phyloP scores from a whole-genome alignment of 768 basidiomycete species.

The Mrakia frigida region DNA sequence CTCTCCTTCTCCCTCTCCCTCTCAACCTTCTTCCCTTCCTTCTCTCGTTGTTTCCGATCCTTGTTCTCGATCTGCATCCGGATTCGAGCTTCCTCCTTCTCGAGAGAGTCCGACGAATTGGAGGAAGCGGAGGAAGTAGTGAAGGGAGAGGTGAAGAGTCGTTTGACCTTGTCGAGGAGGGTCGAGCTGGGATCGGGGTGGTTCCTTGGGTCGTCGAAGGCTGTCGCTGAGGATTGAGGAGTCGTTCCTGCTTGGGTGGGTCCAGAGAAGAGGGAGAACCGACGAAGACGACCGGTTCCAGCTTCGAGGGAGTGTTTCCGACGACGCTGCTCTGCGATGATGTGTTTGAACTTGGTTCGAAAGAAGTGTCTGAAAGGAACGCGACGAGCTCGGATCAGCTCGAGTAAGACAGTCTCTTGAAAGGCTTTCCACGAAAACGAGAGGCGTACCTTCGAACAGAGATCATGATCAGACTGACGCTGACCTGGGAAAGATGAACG shows the following conservation, averaged over 20 bases:
- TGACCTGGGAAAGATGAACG: constrained; percentile 53
- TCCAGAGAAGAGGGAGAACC: constrained; percentile 31
- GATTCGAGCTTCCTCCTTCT: constrained; percentile 45
- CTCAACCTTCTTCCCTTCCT: constrained; percentile 22
- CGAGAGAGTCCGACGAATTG: constrained; percentile 51
- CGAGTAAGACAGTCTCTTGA: no score
- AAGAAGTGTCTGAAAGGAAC: constrained; percentile 52
- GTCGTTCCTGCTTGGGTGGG: constrained; percentile 36
- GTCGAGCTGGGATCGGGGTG: constrained; percentile 40
- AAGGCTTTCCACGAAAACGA: constrained; percentile 17
- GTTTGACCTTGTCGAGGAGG: constrained; percentile 38
- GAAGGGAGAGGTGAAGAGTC: background rate
- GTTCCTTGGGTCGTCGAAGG: constrained; percentile 26
- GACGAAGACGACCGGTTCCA: background rate
- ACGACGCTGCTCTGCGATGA: constrained; percentile 50
- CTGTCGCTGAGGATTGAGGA: constrained; percentile 23
- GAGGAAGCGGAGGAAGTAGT: background rate
- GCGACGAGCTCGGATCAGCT: constrained; percentile 44
- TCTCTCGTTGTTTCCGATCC: constrained; percentile 16
- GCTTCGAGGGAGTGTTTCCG: constrained; percentile 26
- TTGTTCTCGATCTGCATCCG: constrained; percentile 54
- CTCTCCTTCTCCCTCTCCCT: constrained; percentile 31
- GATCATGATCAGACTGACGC: constrained; percentile 79
- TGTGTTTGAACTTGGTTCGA: constrained; percentile 59
- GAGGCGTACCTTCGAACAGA: constrained; percentile 54